Conservation (phyloP, 495 filamentous ascomycete genomes). For the Aspergillus mulundensis region DNA sequence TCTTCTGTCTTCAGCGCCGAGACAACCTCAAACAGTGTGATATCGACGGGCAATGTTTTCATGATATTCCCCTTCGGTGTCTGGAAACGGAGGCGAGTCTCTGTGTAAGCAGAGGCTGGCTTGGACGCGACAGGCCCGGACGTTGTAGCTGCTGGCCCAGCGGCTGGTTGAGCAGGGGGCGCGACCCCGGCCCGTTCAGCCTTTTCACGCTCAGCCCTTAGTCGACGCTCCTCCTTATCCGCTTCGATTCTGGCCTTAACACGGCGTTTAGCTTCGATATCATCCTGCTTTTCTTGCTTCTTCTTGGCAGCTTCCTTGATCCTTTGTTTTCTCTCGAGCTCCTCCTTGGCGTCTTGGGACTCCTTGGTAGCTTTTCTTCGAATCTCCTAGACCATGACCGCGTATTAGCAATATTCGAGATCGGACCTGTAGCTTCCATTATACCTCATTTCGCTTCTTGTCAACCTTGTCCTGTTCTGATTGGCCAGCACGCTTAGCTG, state of each 20-base stretch:
- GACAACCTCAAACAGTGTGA: conserved; percentile 91
- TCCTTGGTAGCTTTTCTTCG: conserved; percentile 78
- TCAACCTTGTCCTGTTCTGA: conserved; percentile 74
- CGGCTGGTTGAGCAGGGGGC: conserved; percentile 41
- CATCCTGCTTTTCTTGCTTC: conserved; percentile 78
- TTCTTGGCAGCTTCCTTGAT: conserved; percentile 85
- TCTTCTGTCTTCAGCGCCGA: conserved; percentile 63
- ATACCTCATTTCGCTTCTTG: conserved; percentile 83
- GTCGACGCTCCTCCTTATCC: conserved; percentile 78
- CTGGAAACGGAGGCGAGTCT: conserved; percentile 79
- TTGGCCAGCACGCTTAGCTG: conserved; percentile 67
- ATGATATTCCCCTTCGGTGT: conserved; percentile 66
- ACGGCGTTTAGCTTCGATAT: conserved; percentile 79
- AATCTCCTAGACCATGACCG: conserved; percentile 59
- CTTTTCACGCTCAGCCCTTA: conserved; percentile 78
- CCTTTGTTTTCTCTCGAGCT: conserved; percentile 79
- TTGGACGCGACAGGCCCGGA: conserved; percentile 49
- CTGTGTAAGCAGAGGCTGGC: conserved; percentile 62
- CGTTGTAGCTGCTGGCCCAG: conserved; percentile 33
- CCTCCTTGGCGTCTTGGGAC: conserved; percentile 73
- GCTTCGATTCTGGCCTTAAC: conserved; percentile 90
- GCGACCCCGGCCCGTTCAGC: conserved; percentile 74
- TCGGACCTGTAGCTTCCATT: neutral
- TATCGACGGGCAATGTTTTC: conserved; percentile 79
- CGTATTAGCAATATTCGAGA: neutral